These are phyloP conservation scores for Lentinula raphanica DNA, from an alignment of 768 basidiomycete genomes.

Conservation along the genomic window DNA sequence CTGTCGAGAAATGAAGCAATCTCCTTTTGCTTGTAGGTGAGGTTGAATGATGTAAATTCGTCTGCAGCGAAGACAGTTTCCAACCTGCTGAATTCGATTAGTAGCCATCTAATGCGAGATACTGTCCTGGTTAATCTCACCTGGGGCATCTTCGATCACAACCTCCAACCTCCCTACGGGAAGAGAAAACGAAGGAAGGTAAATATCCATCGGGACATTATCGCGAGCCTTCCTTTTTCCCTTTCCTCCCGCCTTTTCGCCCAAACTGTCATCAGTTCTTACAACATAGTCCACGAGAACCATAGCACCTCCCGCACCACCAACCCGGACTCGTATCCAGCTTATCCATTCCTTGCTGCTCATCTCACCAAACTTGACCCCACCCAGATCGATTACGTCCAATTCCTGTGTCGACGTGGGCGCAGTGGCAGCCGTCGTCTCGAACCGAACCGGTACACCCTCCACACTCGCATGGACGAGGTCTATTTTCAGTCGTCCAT, in stretches of 20 bases:
- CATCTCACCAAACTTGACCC: slow-evolving; percentile 40
- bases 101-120: not conserved
- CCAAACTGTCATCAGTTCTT: slow-evolving; percentile 20
- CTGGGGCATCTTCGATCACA: slow-evolving; percentile 44
- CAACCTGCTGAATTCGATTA: slow-evolving; percentile 15
- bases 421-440: slow-evolving; percentile 40
- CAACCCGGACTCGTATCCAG: slow-evolving; percentile 49
- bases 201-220: slow-evolving; percentile 34
- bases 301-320: slow-evolving; percentile 43
- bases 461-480: slow-evolving; percentile 59
- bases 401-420: slow-evolving; percentile 28
- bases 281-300: slow-evolving; percentile 68
- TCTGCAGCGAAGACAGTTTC: slow-evolving; percentile 37
- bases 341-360: slow-evolving; percentile 38
- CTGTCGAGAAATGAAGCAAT: slow-evolving; percentile 52
- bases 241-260: slow-evolving; percentile 23
- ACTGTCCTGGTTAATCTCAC: slow-evolving; percentile 30
- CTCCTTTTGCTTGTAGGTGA: slow-evolving; percentile 22
- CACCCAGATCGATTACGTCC: slow-evolving; percentile 13
- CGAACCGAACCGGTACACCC: slow-evolving; percentile 58
- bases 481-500: slow-evolving; percentile 39
- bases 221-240: slow-evolving; percentile 32
- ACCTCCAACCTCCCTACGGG: slow-evolving; percentile 66
- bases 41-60: slow-evolving; percentile 55
- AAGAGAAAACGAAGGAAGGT: slow-evolving; percentile 70